A percentile compares a stretch with the other conserved stretches of the same genome.
phyloP scores from a whole-genome alignment of 2,329 filamentous ascomycete genomes.

The Sclerotinia sclerotiorum region DNA sequence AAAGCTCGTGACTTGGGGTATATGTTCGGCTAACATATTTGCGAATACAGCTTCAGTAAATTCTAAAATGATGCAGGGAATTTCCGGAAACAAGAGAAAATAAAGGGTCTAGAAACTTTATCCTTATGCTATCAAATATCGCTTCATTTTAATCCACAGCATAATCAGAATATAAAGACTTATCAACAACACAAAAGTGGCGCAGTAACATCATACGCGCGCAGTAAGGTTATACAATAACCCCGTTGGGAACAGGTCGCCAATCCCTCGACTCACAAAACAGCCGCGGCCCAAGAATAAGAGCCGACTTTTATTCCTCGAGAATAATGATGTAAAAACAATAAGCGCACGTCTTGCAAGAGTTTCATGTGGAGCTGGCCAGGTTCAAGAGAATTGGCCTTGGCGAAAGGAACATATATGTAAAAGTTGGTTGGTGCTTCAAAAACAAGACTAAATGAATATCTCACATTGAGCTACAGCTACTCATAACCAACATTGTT shows the following conservation, averaged over 20 bases:
- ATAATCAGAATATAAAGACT: not conserved
- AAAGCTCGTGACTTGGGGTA: fast-evolving
- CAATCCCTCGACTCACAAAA: constrained; percentile 1
- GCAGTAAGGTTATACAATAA: not conserved
- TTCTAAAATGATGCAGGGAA: not conserved
- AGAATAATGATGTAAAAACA: not conserved
- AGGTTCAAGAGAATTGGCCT: not conserved
- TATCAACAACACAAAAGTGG: not conserved
- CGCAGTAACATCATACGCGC: not conserved
- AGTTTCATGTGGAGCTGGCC: not conserved
- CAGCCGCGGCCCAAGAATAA: constrained; percentile 4
- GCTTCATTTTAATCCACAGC: not conserved
- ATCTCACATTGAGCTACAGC: not conserved
- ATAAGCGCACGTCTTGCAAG: not conserved
- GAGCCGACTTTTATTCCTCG: not conserved
- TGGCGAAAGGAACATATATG: not conserved
- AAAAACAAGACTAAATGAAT: not conserved
- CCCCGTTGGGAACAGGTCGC: not conserved
- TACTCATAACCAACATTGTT: too few species aligned
- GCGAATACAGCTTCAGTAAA: too few species aligned
- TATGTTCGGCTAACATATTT: not conserved
- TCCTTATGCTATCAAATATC: not conserved
- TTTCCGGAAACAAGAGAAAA: not conserved
- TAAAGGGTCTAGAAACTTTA: not conserved
- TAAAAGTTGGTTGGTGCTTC: not conserved